phyloP scores from a whole-genome alignment of 345 rosid species.

The Erucastrum elatum region DNA sequence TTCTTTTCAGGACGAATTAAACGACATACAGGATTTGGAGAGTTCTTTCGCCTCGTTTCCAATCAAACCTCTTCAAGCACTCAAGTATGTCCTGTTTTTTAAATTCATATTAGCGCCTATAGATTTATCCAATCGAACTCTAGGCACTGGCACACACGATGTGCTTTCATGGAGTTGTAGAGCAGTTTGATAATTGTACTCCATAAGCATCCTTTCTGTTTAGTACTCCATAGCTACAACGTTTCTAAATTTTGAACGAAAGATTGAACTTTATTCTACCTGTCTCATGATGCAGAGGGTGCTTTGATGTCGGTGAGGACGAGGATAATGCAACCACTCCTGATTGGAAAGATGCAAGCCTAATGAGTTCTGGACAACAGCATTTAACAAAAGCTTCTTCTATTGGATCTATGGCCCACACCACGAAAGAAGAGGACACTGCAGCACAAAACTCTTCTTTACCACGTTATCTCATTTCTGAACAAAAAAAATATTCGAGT shows the following conservation, averaged over 20 bases:
- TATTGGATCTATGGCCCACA: conserved; percentile 40
- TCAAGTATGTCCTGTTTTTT: conserved; percentile 49
- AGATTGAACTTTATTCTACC: conserved; percentile 5
- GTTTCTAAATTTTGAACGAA: background rate
- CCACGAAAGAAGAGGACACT: conserved; percentile 54
- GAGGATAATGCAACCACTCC: conserved; percentile 62
- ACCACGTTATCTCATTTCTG: conserved; percentile 48
- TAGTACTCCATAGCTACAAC: background rate
- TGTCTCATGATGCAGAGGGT: conserved; percentile 61
- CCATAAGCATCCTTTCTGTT: conserved; percentile 2
- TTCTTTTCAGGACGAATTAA: conserved; percentile 65
- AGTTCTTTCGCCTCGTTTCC: conserved; percentile 79
- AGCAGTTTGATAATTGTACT: conserved; percentile 9
- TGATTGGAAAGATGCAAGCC: conserved; percentile 49
- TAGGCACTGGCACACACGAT: conserved; percentile 1
- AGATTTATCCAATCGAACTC: conserved; percentile 4
- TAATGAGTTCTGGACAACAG: conserved; percentile 52
- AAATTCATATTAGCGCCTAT: conserved; percentile 1
- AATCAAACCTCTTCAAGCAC: conserved; percentile 82
- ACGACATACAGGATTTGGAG: conserved; percentile 67
- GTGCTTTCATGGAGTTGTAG: conserved; percentile 7
- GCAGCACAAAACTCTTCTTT: conserved; percentile 48
- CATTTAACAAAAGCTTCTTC: conserved; percentile 44
- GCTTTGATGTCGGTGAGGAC: conserved; percentile 77
- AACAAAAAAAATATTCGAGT: conserved; percentile 56